phyloP scores from a whole-genome alignment of 371 early-diverging fungal genomes.

The Mortierella sp. region DNA sequence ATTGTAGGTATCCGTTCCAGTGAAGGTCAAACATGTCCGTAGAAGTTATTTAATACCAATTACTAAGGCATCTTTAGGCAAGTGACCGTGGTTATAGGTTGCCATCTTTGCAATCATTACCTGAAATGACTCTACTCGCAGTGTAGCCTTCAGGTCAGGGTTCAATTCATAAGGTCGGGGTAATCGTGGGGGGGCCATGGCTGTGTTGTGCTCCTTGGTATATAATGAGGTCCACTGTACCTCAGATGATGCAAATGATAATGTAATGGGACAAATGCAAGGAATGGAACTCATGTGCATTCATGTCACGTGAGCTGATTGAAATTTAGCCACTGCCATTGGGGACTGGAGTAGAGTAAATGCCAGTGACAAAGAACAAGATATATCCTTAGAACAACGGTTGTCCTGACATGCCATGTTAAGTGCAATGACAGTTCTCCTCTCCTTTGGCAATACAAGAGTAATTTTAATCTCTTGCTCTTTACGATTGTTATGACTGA shows the following conservation, averaged over 20 bases:
- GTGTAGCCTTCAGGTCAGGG: slow-evolving; percentile 49
- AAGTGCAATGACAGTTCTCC: too few species aligned
- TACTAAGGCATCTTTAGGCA: neutral
- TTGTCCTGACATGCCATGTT: too few species aligned
- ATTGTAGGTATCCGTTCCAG: neutral
- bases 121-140: slow-evolving; percentile 55
- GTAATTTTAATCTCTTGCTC: too few species aligned
- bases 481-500: too few species aligned
- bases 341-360: too few species aligned
- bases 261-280: neutral
- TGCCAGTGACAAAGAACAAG: too few species aligned
- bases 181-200: slow-evolving; percentile 43
- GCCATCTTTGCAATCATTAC: slow-evolving; percentile 11
- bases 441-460: too few species aligned
- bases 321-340: too few species aligned
- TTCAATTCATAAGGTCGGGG: slow-evolving; percentile 52
- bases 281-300: neutral
- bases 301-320: neutral
- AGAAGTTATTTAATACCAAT: neutral
- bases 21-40: neutral
- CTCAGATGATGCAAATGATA: neutral
- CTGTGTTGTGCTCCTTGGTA: neutral
- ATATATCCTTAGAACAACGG: too few species aligned
- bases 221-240: neutral
- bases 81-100: neutral